phyloP scores from a whole-genome alignment of 345 rosid genomes.

The Euphorbia peplus region DNA sequence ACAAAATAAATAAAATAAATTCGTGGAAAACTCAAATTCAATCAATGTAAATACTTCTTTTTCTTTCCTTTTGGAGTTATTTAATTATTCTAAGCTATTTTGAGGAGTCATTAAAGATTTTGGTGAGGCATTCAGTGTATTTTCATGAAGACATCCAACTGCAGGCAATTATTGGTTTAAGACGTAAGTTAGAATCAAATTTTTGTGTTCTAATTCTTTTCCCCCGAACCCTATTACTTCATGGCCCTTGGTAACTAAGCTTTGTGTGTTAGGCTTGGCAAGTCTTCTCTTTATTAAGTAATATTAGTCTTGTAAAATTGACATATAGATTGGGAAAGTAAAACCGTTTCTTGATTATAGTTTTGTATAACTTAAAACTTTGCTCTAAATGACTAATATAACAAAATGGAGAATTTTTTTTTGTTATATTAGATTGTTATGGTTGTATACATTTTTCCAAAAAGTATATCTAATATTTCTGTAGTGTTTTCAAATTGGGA shows the following conservation, averaged over 20 bases:
- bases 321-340: neutral
- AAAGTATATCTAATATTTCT: neutral
- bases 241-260: neutral
- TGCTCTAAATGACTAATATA: neutral
- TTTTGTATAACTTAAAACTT: neutral
- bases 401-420: neutral
- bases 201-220: neutral
- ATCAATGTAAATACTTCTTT: neutral
- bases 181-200: constrained; percentile 50
- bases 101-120: constrained; percentile 82
- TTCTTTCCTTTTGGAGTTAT: constrained; percentile 28
- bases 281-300: neutral
- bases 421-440: neutral
- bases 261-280: neutral
- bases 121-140: constrained; percentile 79
- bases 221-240: neutral
- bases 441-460: neutral
- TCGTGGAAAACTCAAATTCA: neutral
- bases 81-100: constrained; percentile 65
- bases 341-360: neutral
- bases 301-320: neutral
- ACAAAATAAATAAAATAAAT: too few relatives aligned
- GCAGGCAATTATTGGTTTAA: constrained; percentile 83
- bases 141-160: constrained; percentile 99
- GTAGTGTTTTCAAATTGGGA: neutral